Base-by-base conservation (phyloP, 352 stramenopile species). In the Thalassiosira delicatula region DNA sequence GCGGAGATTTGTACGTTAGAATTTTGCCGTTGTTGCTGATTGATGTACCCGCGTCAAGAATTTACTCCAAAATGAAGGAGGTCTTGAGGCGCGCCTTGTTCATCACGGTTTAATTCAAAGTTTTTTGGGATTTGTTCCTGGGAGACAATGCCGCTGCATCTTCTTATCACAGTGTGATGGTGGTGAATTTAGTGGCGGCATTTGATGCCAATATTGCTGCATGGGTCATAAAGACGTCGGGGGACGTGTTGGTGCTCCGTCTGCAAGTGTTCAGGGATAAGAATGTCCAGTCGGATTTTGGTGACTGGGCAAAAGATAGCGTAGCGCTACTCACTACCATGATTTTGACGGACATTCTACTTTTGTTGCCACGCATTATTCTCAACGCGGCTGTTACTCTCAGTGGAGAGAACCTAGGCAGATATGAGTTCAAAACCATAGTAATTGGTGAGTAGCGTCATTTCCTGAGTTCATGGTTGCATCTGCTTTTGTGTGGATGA, bases 1-100 rank as follows among this genome's bases (percentile, higher is more conserved):
- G 87, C 65, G 90, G 90, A 27, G 70, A 89, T 75, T 75, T 90
- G 33, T 94, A 92, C 71, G 83, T 81, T 27, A 88, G 90, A 30
- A 65, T 93, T 17, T 60, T 88, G 30, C 88, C 88, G 33, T 77
- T 88, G 0, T 65, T 94, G 23, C 67, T 94, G 2, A 71, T 93
- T 27, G 85, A 85, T 21, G 88, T 90, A 19, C 90, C 90, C 12
- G 85, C 88, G 9, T 92, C 88, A 32, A 88, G 90, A n/a, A 63
- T 93, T 29, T 94, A 93, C 56, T 92, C 87, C 53, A 88, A 88
- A 32, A 72, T 88, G 29, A 86, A 89, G 35, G 90, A 94, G 67
- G 82, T 94, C 37, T 85, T 79, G 7, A 85, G 87, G 54, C 75
- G 88, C 44, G 70, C 78, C n/a, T 75, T 81, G 59, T 71, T 51